A percentile compares a stretch with the other conserved stretches of the same genome.
Conservation (phyloP, 2,329 filamentous ascomycete species). For the Penicillium sp. region DNA sequence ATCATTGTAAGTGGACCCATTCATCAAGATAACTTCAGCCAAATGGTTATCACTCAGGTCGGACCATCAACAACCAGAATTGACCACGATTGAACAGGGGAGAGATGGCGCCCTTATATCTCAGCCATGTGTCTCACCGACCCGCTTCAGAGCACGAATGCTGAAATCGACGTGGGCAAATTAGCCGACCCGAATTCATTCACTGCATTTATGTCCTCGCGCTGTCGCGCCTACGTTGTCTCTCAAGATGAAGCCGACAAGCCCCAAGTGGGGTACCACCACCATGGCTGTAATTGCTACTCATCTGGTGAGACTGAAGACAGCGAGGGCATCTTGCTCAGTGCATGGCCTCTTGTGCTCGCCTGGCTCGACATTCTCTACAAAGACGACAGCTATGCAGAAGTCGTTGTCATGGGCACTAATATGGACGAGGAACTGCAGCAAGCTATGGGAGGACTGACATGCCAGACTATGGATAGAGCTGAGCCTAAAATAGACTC, state of each 20-base stretch:
- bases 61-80: neutral
- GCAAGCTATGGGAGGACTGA: constrained; percentile 3
- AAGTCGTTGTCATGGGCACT: constrained; percentile 26
- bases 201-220: constrained; percentile 46
- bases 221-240: constrained; percentile 61
- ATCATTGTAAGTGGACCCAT: constrained; percentile 46
- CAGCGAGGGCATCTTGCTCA: constrained; percentile 62
- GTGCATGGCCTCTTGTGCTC: constrained; percentile 54
- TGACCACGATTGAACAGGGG: constrained; percentile 30
- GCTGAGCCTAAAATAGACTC: neutral
- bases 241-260: constrained; percentile 53
- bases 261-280: constrained; percentile 53
- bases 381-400: constrained; percentile 43
- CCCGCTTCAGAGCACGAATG: constrained; percentile 34
- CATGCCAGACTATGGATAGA: neutral
- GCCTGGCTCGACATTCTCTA: constrained; percentile 62
- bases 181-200: constrained; percentile 18
- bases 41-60: neutral
- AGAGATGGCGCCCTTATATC: constrained; percentile 38
- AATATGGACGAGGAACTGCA: constrained; percentile 15
- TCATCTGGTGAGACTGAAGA: constrained; percentile 62
- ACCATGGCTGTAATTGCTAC: constrained; percentile 65
- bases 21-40: neutral
- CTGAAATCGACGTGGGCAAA: constrained; percentile 25
- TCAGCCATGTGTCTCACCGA: constrained; percentile 41